Base-by-base conservation (phyloP, 176 grass and related monocot species). In the Oryza coarctata region DNA sequence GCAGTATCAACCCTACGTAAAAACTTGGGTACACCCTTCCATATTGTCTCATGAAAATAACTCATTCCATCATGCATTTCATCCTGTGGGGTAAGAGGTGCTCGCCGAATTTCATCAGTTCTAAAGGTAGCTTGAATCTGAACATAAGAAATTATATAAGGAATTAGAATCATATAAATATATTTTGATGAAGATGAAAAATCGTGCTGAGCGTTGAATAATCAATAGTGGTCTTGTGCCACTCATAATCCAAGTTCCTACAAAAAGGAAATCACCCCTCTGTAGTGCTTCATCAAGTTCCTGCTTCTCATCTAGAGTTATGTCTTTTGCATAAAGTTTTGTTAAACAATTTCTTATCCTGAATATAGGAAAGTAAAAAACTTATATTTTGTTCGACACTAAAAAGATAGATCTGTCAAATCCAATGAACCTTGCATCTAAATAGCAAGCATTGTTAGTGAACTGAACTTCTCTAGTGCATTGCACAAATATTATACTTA, bases 31-130 rank as follows among this genome's bases (percentile, higher is more conserved):
- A 98, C 88, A 75, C 95, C 95, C 90, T 94, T 98, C 95, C 92
- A 98, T 87, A 98, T 98, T 45, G 95, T 94, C 79, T 98, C 95
- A 66, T 98, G 95, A 52, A 98, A 98, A 83, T 98, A 98, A 86
- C 95, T 98, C 95, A 98, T 90, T 80, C 95, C 95, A 49, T 88
- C 88, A 68, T 92, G 90, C 86, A 87, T 98, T 91, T 98, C 95
- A 79, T 98, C 95, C 77, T 98, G 95, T 4, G 95, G 95, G 52
- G 95, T 98, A 18, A 92, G 95, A 85, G 92, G 88, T 15, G 92
- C 70, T 60, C 95, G 83, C 76, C 92, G 73, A 74, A 97, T 97
- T 88, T 97, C 95, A 80, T 97, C 95, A 44, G 95, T 97, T 82
- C 95, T 92, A 72, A 97, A 97, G 43, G 90, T 92, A 76, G 95